Evolutionary conservation across 2,329 filamentous ascomycete species (phyloP), one percentile per base, ranked within the genome.

Genomic region (Ilyonectria sp.): DNA sequence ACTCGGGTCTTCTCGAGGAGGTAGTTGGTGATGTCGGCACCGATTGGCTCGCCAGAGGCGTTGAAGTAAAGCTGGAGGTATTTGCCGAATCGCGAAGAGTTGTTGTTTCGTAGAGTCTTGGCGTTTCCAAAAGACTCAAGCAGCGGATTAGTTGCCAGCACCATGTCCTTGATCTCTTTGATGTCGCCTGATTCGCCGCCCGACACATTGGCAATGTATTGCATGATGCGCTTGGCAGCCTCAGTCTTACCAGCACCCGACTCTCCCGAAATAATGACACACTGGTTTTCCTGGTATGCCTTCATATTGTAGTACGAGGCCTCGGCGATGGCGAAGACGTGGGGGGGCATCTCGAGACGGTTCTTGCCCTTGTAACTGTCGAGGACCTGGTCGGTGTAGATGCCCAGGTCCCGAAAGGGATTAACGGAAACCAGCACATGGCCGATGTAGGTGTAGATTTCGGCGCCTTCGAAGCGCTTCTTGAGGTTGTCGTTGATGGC

Each of bases 391-490:
- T 98, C 95, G 81, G 95, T 98, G 84, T 99, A 99, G 84, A 99
- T 98, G 63, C 96, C 96, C 85, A 97, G 87, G 79, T 99, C 96
- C 79, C 94, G 91, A 83, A 99, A 99, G 40, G 96, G 96, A 82
- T 99, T 99, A 81, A 99, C 96, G 44, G 96, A 98, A 75, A 99
- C 96, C 88, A 99, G 83, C 82, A 99, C 96, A 92, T 98, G 95
- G 85, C 96, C 96, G 81, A 99, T 99, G 83, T 99, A 99, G 79
- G 96, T 99, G 86, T 99, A 99, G 81, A 99, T 99, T 84, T 99
- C 95, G 81, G 89, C 92, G 87, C 95, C 95, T 80, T 98, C 94
- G 82, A 99, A 99, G 69, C 96, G 91, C 86, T 98, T 97, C 87
- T 98, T 97, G 81, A 99, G 82, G 82, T 99, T 99, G 65, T 98